Evolutionary conservation across 2,329 filamentous ascomycete genomes (phyloP).

Genomic region (Stagonosporopsis chrysanthemi): DNA sequence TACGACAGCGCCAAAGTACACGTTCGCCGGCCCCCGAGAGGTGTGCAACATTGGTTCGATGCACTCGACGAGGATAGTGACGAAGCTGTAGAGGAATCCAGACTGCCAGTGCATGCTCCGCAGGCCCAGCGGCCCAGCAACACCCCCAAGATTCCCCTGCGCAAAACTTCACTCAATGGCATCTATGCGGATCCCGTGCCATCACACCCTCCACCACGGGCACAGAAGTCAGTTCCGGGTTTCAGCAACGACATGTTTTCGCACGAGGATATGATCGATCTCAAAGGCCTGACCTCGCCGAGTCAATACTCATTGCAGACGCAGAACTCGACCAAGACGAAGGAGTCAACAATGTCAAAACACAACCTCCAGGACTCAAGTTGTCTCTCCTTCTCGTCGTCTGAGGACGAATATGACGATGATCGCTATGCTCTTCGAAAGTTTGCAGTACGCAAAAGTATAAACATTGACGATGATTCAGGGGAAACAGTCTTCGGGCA

Average conservation of each 20-base stretch:
- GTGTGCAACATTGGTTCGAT: constrained; percentile 61
- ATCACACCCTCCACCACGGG: constrained; percentile 18
- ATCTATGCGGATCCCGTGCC: constrained; percentile 19
- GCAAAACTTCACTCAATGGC: constrained; percentile 30
- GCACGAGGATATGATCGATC: constrained; percentile 32
- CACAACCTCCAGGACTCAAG: constrained; percentile 49
- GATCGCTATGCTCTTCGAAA: constrained; percentile 19
- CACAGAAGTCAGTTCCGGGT: constrained; percentile 22
- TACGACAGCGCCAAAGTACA: constrained; percentile 58
- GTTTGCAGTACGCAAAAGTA: constrained; percentile 41
- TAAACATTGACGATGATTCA: constrained; percentile 44
- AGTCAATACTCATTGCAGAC: constrained; percentile 42
- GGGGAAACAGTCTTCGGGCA: constrained; percentile 48
- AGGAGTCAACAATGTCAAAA: constrained; percentile 42
- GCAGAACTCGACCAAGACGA: constrained; percentile 41
- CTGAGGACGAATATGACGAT: constrained; percentile 46
- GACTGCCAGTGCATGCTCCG: constrained; percentile 23
- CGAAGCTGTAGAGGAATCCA: constrained; percentile 32
- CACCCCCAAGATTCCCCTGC: constrained; percentile 21
- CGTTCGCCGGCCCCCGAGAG: constrained; percentile 56
- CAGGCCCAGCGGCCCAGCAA: constrained; percentile 18
- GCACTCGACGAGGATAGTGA: constrained; percentile 53
- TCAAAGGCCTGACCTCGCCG: constrained; percentile 37
- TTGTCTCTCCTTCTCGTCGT: constrained; percentile 51
- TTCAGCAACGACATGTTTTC: constrained; percentile 32